Conservation (phyloP, 2,329 filamentous ascomycete species). For the Bipolaris bicolor region DNA sequence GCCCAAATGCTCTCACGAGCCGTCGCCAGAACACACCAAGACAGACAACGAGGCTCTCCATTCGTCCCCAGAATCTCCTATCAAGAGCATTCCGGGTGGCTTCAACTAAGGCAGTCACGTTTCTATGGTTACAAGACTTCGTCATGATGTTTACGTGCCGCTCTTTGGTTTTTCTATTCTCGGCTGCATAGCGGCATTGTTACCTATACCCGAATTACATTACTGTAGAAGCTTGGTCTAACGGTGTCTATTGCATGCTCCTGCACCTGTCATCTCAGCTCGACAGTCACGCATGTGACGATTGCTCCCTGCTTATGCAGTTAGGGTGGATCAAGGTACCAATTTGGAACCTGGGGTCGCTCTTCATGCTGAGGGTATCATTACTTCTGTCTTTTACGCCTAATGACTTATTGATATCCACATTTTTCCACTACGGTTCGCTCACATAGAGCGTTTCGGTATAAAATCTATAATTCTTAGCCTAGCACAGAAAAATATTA, state of each 20-base stretch:
- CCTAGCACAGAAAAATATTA: background rate
- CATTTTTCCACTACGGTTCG: constrained; percentile 8
- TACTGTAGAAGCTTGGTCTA: background rate
- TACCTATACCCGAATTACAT: constrained; percentile 1
- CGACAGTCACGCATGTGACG: background rate
- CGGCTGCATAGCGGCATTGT: background rate
- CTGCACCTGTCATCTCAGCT: constrained; percentile 1
- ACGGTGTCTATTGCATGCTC: background rate
- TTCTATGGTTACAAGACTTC: background rate
- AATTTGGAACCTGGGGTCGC: background rate
- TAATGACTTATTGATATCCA: constrained; percentile 25
- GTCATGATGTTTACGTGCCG: background rate
- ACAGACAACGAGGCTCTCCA: constrained; percentile 50
- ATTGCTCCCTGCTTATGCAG: constrained; percentile 2
- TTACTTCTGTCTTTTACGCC: constrained; percentile 19
- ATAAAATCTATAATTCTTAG: constrained; percentile 2
- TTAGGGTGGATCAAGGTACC: background rate
- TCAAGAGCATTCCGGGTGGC: constrained; percentile 41
- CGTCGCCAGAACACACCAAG: constrained; percentile 23
- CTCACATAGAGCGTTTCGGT: background rate
- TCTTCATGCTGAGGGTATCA: background rate
- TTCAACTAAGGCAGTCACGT: constrained; percentile 25
- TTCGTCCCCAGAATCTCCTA: constrained; percentile 48
- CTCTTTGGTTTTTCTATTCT: background rate
- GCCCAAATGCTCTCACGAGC: constrained; percentile 30